These are phyloP conservation scores for Cladophialophora psammophila DNA, from an alignment of 2,329 filamentous ascomycete species.

Conservation along the genomic window DNA sequence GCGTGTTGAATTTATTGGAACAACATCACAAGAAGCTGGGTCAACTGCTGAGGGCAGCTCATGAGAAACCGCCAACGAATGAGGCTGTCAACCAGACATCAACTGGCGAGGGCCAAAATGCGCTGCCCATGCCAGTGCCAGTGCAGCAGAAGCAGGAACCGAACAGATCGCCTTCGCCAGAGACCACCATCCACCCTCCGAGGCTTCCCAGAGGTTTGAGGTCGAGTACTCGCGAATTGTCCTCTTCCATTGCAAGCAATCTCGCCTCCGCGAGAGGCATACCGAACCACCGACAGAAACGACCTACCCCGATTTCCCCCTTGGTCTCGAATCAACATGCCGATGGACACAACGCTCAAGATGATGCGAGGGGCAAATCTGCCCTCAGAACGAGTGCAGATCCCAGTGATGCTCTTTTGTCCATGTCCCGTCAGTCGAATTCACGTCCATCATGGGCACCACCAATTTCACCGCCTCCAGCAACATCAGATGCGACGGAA, in stretches of 20 bases:
- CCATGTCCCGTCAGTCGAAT: slow-evolving; percentile 21
- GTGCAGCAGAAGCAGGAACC: slow-evolving; percentile 33
- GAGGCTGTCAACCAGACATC: slow-evolving; percentile 7
- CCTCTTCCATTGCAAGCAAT: slow-evolving; percentile 87
- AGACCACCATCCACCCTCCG: slow-evolving; percentile 48
- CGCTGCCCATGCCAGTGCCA: slow-evolving; percentile 11
- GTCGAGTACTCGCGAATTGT: slow-evolving; percentile 69
- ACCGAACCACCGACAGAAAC: slow-evolving; percentile 52
- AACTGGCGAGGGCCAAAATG: slow-evolving; percentile 2
- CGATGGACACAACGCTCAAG: slow-evolving; percentile 71
- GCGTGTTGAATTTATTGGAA: slow-evolving; percentile 84
- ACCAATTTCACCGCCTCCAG: slow-evolving; percentile 43
- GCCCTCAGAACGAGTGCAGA: slow-evolving; percentile 22
- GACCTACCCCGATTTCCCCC: slow-evolving; percentile 72
- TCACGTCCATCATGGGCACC: slow-evolving; percentile 39
- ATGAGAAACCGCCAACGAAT: slow-evolving; percentile 56
- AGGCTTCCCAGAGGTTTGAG: slow-evolving; percentile 52
- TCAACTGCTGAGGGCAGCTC: slow-evolving; percentile 76
- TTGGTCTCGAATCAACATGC: slow-evolving; percentile 77
- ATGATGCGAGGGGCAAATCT: slow-evolving; percentile 23
- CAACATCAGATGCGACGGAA: slow-evolving; percentile 44
- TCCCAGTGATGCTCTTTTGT: slow-evolving; percentile 13
- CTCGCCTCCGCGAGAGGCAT: slow-evolving; percentile 86
- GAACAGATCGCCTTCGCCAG: slow-evolving; percentile 43
- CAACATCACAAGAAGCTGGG: slow-evolving; percentile 86